phyloP scores from a whole-genome alignment of 2,329 filamentous ascomycete genomes.

The Alternaria incomplexa region DNA sequence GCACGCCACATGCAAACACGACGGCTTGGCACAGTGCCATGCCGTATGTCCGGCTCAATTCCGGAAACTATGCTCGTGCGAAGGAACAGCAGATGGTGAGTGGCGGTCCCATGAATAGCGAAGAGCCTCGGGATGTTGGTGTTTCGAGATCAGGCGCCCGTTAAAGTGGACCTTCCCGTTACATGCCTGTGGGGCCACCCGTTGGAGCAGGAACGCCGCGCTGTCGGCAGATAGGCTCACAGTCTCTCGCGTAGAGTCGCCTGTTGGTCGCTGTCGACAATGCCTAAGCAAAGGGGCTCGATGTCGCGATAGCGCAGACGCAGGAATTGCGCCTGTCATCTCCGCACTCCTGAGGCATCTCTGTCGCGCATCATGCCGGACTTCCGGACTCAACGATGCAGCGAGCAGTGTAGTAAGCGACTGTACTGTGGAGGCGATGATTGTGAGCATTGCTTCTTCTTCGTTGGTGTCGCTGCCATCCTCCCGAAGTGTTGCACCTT shows the following conservation, averaged over 20 bases:
- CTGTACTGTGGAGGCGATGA: neutral
- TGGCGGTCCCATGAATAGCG: neutral
- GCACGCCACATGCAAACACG: conserved; percentile 30
- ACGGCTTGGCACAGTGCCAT: conserved; percentile 14
- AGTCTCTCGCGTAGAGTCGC: neutral
- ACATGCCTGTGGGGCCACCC: conserved; percentile 16
- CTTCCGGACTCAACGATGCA: neutral
- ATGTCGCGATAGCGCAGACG: neutral
- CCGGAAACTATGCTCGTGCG: conserved; percentile 9
- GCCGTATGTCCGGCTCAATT: conserved; percentile 7
- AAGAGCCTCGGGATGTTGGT: conserved; percentile 15
- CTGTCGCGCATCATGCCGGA: neutral
- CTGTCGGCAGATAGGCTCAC: neutral
- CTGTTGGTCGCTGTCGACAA: neutral
- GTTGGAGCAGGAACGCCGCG: conserved; percentile 9
- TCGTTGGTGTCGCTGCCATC: neutral
- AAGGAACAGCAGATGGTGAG: neutral
- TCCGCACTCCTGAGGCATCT: neutral
- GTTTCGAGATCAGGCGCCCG: conserved; percentile 26
- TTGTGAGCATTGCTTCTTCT: neutral
- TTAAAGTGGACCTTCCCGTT: conserved; percentile 18
- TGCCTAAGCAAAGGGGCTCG: neutral
- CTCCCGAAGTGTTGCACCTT: neutral
- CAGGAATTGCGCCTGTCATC: neutral
- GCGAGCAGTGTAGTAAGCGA: neutral